These are phyloP conservation scores for Raphanus raphanistrum DNA, from an alignment of 345 rosid genomes.

Conservation along the genomic window DNA sequence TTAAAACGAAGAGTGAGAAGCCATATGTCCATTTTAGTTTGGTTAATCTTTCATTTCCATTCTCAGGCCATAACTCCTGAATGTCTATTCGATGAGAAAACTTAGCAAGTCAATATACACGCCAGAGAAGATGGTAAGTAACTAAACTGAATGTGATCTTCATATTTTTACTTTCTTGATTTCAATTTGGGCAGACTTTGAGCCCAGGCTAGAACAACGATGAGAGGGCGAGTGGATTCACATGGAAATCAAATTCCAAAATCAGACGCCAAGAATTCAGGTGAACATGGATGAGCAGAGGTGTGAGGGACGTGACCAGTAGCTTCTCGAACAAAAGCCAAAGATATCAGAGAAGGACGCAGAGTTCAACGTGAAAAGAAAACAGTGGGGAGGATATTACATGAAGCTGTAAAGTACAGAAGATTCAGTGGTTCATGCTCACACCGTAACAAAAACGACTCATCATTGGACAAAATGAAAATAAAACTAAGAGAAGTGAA, in stretches of 20 bases:
- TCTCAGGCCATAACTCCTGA: no score
- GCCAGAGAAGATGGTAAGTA: no score
- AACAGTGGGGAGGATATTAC: conserved; percentile 35
- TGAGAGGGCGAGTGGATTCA: background rate
- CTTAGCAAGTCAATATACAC: no score
- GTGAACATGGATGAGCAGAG: conserved; percentile 43
- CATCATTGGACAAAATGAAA: conserved; percentile 45
- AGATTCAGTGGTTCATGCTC: conserved; percentile 28
- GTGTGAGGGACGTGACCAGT: conserved; percentile 39
- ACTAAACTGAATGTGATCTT: no score
- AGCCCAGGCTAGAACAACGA: background rate
- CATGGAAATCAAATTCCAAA: background rate
- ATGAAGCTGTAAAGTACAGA: conserved; percentile 33
- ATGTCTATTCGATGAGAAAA: no score
- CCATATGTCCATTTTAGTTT: background rate
- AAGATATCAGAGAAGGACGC: conserved; percentile 26
- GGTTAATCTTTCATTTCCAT: background rate
- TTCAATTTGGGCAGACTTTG: no score
- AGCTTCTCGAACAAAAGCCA: conserved; percentile 40
- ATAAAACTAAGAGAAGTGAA: conserved; percentile 48
- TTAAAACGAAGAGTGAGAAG: background rate
- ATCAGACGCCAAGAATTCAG: conserved; percentile 49
- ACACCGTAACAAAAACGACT: conserved; percentile 27
- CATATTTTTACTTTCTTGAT: background rate
- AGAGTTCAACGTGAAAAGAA: conserved; percentile 27